Conservation (phyloP, 75 land plant species). For the Pseudotsuga menziesii region DNA sequence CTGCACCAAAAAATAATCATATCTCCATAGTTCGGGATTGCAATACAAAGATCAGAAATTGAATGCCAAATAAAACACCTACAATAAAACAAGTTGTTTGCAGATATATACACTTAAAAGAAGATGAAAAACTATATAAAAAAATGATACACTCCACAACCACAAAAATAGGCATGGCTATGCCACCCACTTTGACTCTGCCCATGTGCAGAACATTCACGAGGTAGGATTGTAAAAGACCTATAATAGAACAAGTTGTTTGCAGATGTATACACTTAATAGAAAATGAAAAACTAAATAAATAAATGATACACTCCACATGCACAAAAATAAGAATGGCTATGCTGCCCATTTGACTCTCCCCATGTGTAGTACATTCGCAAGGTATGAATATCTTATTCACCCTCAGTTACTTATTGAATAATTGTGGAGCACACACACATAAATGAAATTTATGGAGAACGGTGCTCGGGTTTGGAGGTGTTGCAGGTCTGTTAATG, state of each 20-base stretch:
- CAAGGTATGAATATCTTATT: neutral
- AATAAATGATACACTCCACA: neutral
- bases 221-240: too few species aligned
- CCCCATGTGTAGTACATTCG: neutral
- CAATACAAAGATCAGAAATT: conserved; percentile 2
- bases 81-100: neutral
- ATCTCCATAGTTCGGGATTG: neutral
- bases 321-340: neutral
- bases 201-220: neutral
- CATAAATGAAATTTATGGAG: neutral
- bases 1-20: conserved; percentile 11
- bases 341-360: neutral
- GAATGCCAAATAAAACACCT: neutral
- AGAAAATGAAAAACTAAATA: neutral
- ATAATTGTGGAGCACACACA: neutral
- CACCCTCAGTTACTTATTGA: neutral
- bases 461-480: too few species aligned
- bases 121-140: neutral
- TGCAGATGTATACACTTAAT: too few species aligned
- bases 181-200: neutral
- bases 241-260: too few species aligned
- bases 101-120: neutral
- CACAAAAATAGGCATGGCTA: neutral
- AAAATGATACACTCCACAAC: neutral
- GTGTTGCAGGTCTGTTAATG: too few species aligned